phyloP scores from a whole-genome alignment of 108 stramenopile genomes.

The Nitzschia inconspicua region DNA sequence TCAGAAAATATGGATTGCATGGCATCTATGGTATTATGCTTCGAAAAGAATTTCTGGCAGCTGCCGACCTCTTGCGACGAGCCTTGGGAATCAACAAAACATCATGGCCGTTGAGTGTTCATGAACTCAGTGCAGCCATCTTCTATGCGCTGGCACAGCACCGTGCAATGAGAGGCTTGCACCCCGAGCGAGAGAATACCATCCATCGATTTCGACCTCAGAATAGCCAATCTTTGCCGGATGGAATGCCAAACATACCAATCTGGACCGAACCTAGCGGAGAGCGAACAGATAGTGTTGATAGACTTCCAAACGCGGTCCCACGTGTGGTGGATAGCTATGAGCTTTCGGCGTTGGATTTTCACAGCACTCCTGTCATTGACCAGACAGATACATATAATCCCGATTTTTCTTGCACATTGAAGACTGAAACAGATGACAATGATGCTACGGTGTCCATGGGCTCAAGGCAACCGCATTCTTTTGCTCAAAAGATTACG shows the following conservation, averaged over 20 bases:
- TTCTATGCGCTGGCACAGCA: conserved; percentile 94
- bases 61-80: conserved; percentile 82
- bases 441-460: neutral
- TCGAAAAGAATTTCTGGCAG: conserved; percentile 89
- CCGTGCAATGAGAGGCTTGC: conserved; percentile 81
- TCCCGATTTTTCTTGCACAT: conserved; percentile 8
- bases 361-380: conserved; percentile 22
- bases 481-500: neutral
- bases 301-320: neutral
- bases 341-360: conserved; percentile 19
- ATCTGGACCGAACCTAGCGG: neutral
- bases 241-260: neutral
- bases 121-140: conserved; percentile 93
- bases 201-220: conserved; percentile 59
- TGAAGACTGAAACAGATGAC: conserved; percentile 9
- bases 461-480: conserved; percentile 2
- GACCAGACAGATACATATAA: conserved; percentile 30
- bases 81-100: conserved; percentile 83
- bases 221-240: neutral
- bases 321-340: conserved; percentile 8
- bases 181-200: conserved; percentile 80
- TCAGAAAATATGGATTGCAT: conserved; percentile 87
- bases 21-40: conserved; percentile 90
- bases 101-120: conserved; percentile 87
- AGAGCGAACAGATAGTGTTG: neutral